phyloP scores from a whole-genome alignment of 345 rosid species.

The Aquilaria sinensis region DNA sequence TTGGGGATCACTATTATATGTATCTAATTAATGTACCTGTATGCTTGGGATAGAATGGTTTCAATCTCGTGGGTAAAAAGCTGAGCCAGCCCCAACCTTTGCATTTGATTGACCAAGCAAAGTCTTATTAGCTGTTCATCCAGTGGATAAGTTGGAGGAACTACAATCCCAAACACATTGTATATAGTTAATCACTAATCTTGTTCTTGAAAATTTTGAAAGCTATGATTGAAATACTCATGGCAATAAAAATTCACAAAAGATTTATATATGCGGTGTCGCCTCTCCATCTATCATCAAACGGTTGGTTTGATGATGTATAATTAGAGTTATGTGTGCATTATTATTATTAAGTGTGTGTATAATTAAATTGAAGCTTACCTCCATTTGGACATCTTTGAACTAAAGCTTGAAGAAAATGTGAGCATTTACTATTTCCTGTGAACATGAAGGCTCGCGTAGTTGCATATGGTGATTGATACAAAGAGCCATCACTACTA shows the following conservation, averaged over 20 bases:
- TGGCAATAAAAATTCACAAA: no score
- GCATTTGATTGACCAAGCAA: slow-evolving; percentile 36
- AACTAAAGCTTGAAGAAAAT: slow-evolving; percentile 40
- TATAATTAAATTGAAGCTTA: slow-evolving; percentile 3
- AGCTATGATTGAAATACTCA: no score
- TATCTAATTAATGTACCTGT: slow-evolving; percentile 20
- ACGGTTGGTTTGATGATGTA: no score
- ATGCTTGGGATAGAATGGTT: slow-evolving; percentile 30
- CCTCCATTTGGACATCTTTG: slow-evolving; percentile 41
- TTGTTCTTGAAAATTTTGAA: no score
- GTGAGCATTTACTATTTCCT: slow-evolving; percentile 30
- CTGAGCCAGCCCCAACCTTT: slow-evolving; percentile 46
- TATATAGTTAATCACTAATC: no score
- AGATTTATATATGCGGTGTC: no score
- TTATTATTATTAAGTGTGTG: no score
- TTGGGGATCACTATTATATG: no score
- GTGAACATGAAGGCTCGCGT: slow-evolving; percentile 54
- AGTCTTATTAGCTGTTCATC: slow-evolving; percentile 50
- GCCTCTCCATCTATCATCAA: no score
- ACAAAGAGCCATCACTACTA: slow-evolving; percentile 38
- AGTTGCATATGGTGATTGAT: slow-evolving; percentile 67
- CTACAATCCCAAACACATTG: slow-evolving; percentile 14
- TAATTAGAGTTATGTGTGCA: no score
- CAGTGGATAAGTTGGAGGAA: slow-evolving; percentile 39
- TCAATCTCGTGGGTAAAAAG: slow-evolving; percentile 41